A percentile compares a stretch with the other conserved stretches of the same genome.
Evolutionary conservation across 2,329 filamentous ascomycete genomes (phyloP).

Genomic region (Tothia fuscella): DNA sequence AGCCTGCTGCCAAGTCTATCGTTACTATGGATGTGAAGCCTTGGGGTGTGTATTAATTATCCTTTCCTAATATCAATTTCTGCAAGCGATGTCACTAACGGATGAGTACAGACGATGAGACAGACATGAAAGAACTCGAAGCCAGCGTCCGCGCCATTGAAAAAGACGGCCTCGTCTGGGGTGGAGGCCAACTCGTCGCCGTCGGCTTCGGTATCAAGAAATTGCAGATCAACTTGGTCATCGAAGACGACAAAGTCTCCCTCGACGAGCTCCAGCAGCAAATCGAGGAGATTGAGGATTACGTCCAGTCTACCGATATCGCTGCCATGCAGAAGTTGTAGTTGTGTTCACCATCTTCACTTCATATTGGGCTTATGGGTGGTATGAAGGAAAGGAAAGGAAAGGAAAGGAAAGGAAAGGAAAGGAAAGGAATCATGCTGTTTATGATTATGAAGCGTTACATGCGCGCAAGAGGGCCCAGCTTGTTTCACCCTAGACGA

Average conservation of each 20-base stretch:
- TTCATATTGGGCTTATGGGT: too few relatives aligned
- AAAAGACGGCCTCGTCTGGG: slow-evolving; percentile 93
- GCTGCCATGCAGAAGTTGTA: slow-evolving; percentile 90
- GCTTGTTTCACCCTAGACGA: too few relatives aligned
- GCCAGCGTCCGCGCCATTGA: slow-evolving; percentile 68
- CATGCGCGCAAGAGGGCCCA: too few relatives aligned
- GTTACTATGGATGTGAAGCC: slow-evolving; percentile 96
- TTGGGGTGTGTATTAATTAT: slow-evolving; percentile 64
- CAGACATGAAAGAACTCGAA: slow-evolving; percentile 76
- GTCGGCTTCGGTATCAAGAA: slow-evolving; percentile 98
- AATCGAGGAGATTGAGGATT: slow-evolving; percentile 82
- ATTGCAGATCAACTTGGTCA: slow-evolving; percentile 94
- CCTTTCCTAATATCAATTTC: background rate
- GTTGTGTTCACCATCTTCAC: too few relatives aligned
- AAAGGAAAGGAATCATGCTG: too few relatives aligned
- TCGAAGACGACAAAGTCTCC: slow-evolving; percentile 95
- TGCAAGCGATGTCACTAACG: slow-evolving; percentile 6
- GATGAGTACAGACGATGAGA: slow-evolving; percentile 65
- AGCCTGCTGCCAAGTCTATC: slow-evolving; percentile 89
- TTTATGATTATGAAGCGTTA: too few relatives aligned
- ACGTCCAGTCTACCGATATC: slow-evolving; percentile 89
- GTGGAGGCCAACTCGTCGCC: slow-evolving; percentile 75
- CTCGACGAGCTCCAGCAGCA: slow-evolving; percentile 74
- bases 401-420: too few relatives aligned
- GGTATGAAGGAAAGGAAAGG: too few relatives aligned